A percentile compares a stretch with the other conserved stretches of the same genome.
Evolutionary conservation across 805 yeast genomes (phyloP).

Genomic region (Kazachstania martiniae): DNA sequence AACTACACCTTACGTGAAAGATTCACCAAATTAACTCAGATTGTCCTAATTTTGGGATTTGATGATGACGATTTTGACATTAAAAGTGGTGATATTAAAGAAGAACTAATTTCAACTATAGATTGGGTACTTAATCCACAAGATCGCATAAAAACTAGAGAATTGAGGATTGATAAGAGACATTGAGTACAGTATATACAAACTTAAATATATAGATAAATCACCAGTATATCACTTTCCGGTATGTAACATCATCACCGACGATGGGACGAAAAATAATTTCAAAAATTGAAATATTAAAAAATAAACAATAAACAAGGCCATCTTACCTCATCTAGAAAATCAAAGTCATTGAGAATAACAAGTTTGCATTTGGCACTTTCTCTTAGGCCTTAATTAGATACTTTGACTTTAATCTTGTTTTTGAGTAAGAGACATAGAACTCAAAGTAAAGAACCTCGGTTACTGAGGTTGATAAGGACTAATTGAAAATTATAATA

Average conservation of each 20-base stretch:
- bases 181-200: conserved; percentile 5
- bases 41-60: conserved; percentile 70
- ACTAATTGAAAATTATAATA: no score
- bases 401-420: no score
- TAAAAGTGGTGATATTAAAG: conserved; percentile 26
- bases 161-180: conserved; percentile 36
- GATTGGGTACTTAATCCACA: conserved; percentile 72
- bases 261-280: not conserved
- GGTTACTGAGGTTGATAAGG: no score
- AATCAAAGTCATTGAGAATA: not conserved
- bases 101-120: conserved; percentile 32
- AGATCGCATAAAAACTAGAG: conserved; percentile 57
- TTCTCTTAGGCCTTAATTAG: no score
- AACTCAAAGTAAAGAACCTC: no score
- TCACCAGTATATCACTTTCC: no score
- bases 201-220: not conserved
- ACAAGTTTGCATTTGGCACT: no score
- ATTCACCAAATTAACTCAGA: conserved; percentile 73
- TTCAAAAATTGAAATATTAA: not conserved
- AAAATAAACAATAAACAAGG: not conserved
- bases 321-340: not conserved
- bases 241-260: not conserved
- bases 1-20: conserved; percentile 66
- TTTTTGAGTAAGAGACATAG: no score
- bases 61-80: conserved; percentile 49